These are phyloP conservation scores for Capsicum chinense DNA, from an alignment of 257 asterid genomes.

Conservation along the genomic window DNA sequence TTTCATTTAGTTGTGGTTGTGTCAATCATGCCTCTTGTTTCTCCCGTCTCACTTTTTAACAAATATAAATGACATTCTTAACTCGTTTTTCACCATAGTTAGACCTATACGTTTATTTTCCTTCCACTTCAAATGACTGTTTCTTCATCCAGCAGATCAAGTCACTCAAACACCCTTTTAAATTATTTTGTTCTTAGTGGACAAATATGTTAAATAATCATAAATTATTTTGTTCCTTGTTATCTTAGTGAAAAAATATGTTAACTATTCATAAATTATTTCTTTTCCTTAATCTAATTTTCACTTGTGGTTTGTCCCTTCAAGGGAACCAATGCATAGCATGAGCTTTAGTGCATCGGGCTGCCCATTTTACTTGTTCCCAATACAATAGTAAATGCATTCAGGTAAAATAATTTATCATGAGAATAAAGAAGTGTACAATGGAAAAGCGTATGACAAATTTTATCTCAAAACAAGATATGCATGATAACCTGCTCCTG, in stretches of 20 bases:
- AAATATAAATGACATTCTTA: neutral
- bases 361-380: neutral
- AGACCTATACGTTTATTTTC: neutral
- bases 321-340: no score
- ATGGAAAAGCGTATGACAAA: neutral
- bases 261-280: neutral
- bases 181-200: neutral
- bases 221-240: neutral
- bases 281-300: neutral
- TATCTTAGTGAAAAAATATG: neutral
- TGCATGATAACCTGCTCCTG: constrained; percentile 76
- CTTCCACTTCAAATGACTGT: constrained; percentile 4
- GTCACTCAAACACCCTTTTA: neutral
- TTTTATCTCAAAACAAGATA: neutral
- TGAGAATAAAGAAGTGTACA: neutral
- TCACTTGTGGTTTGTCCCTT: no score
- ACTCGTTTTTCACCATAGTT: neutral
- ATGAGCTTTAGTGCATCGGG: no score
- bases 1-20: neutral
- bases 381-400: neutral
- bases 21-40: neutral
- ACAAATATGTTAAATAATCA: neutral
- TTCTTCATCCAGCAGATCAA: constrained; percentile 1
- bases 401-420: neutral
- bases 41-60: neutral